Base-by-base conservation (phyloP, 2,329 filamentous ascomycete species). In the Exophiala lecanii-corni region DNA sequence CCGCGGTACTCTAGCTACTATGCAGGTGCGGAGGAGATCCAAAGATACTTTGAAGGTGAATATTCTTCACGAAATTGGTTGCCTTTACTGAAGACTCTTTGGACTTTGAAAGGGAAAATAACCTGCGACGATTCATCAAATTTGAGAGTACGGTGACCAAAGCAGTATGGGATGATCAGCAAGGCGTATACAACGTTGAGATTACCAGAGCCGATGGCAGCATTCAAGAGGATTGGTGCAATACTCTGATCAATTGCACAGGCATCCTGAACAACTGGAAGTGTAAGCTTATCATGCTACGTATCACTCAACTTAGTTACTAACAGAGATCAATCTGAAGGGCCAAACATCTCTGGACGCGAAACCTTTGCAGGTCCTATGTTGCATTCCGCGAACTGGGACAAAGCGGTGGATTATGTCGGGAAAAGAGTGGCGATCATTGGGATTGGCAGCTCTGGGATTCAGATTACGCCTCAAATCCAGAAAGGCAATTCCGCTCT, bases 401-500 rank as follows among this genome's bases (percentile, higher is more conserved):
- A 62, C 36, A 42, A 52, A 31, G 36, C 46, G 1, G 13, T 43
- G 10, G 39, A 49, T 20, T 39, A 45, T 16, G 42, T 12, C 1
- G 61, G 59, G 16, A 70, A 69, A 45, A 55, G 53, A 7, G 64
- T 72, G 5, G 69, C 55, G 2, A 56, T 70, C 36, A 59, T 72
- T 26, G 69, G 69, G 2, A 72, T 67, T 1, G 69, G 68, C 5
- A 63, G 67, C 9, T 66, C 66, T 15, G 63, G 59, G 0, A 50
- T 72, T 5, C 68, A 72, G 49, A 56, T 41, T 38, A 13, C 30
- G n/a, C 45, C 54, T 5, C 33, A 39, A 2, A 20, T 82, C 13
- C 68, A 32, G 70, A 70, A 36, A 82, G 82, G 57, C 69, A 71
- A 12, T 71, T 76, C 39, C 79, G n/a, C n/a, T n/a, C n/a, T n/a